Evolutionary conservation across 257 asterid genomes (phyloP).

Genomic region (Jaltomata sinuosa): DNA sequence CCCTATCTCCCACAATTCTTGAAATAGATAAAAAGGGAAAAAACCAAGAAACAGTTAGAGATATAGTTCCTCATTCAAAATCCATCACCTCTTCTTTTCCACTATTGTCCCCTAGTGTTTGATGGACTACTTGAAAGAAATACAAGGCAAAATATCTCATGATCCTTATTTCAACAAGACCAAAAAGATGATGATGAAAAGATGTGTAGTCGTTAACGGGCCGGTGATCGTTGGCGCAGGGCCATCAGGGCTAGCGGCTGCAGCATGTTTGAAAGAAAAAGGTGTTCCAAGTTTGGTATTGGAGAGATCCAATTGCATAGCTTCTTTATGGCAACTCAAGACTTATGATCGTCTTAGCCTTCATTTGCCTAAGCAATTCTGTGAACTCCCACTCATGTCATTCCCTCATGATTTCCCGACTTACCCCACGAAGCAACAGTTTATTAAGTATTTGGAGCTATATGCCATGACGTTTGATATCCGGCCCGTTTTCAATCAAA

Average conservation of each 20-base stretch:
- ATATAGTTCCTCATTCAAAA: neutral
- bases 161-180: constrained; percentile 33
- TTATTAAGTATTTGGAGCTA: constrained; percentile 40
- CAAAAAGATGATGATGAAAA: neutral
- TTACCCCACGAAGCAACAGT: constrained; percentile 69
- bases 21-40: neutral
- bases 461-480: constrained; percentile 55
- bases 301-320: constrained; percentile 73
- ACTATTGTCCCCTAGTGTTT: neutral
- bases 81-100: neutral
- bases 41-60: neutral
- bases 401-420: constrained; percentile 63
- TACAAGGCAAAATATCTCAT: constrained; percentile 41
- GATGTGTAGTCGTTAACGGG: constrained; percentile 37
- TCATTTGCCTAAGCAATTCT: constrained; percentile 73
- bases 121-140: constrained; percentile 36
- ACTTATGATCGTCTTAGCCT: constrained; percentile 77
- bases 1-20: constrained; percentile 1
- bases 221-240: constrained; percentile 85
- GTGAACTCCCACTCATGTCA: constrained; percentile 73
- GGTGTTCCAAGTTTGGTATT: constrained; percentile 50
- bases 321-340: constrained; percentile 77
- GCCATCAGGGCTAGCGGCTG: constrained; percentile 75
- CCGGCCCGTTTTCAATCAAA: constrained; percentile 40
- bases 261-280: constrained; percentile 52